Conservation (phyloP, 257 asterid species). For the Haberlea rhodopensis region DNA sequence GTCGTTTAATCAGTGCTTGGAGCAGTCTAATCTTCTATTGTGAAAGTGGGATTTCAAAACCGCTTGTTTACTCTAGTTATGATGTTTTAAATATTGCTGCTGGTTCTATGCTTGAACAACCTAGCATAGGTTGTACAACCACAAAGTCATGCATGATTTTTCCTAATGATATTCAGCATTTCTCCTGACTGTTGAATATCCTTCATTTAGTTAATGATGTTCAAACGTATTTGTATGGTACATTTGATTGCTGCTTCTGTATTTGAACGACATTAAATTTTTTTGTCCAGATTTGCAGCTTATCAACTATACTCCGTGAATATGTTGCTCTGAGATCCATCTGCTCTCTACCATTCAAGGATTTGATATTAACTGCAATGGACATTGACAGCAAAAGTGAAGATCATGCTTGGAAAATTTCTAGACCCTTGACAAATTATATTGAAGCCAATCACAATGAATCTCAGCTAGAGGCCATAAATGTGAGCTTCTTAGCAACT, state of each 20-base stretch:
- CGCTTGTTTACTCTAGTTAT: slow-evolving; percentile 3
- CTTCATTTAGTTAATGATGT: neutral
- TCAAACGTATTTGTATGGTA: neutral
- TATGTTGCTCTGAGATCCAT: slow-evolving; percentile 82
- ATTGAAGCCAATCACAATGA: slow-evolving; percentile 71
- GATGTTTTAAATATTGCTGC: slow-evolving; percentile 19
- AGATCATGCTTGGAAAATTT: slow-evolving; percentile 89
- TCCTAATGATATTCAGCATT: neutral
- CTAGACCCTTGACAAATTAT: slow-evolving; percentile 60
- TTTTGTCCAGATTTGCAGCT: slow-evolving; percentile 71
- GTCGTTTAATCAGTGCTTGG: neutral
- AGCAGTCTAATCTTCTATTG: slow-evolving; percentile 3
- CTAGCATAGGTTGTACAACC: neutral
- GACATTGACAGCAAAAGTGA: slow-evolving; percentile 44
- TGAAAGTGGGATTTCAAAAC: slow-evolving; percentile 1
- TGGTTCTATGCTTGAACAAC: slow-evolving; percentile 13
- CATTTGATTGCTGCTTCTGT: neutral
- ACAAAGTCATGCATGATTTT: slow-evolving; percentile 15
- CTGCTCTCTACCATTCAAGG: slow-evolving; percentile 77
- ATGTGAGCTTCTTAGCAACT: slow-evolving; percentile 54
- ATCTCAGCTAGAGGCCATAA: slow-evolving; percentile 83
- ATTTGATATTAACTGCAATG: slow-evolving; percentile 71
- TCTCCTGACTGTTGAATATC: neutral
- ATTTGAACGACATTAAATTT: slow-evolving; percentile 1
- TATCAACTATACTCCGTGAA: slow-evolving; percentile 93